Evolutionary conservation across 306 rosid genomes (phyloP), one percentile per base, ranked within the genome.

Genomic region (Fragaria vesca): DNA sequence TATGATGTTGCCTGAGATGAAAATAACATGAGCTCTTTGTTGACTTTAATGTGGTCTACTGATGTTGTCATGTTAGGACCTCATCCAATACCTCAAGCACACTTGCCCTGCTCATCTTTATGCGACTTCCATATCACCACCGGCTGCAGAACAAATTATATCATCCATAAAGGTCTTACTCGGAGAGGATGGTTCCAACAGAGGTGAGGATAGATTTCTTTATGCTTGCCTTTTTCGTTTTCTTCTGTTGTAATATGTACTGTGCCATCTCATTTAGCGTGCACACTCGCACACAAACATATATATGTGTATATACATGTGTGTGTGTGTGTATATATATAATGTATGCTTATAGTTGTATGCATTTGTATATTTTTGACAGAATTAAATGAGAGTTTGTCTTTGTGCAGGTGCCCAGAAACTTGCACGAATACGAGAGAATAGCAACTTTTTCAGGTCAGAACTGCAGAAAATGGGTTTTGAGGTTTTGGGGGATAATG

Each of bases 381-480:
- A 28, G n/a, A 5, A 69, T 12, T 46, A 47, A 47, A 69, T 30
- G 71, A 69, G 16, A 2, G 48, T 17, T 66, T 9, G 21, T 61
- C 12, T 50, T 47, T 42, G 47, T 42, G 36, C 63, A 93, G 98
- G 98, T 24, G 97, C 98, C 75, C 91, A 89, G 82, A 93, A 93
- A 88, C 97, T 93, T 65, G 90, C 95, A 26, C 82, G 86, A 71
- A 93, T 93, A 72, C 84, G 97, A 45, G 97, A 91, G 73, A 93
- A 93, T 71, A 93, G 98, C 81, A 93, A 93, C 85, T 93, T 91
- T 85, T 93, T 91, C 87, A 88, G 97, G 89, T 91, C 97, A 42
- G 97, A 91, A 86, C 88, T 93, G 76, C 97, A 91, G 76, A 93
- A 93, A 83, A 93, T 91, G 98, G 98, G 97, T 28, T 93, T 93